A percentile compares a stretch with the other conserved stretches of the same genome.
Conservation (phyloP, 1,139 yeast species). For the Taphrina deformans region DNA sequence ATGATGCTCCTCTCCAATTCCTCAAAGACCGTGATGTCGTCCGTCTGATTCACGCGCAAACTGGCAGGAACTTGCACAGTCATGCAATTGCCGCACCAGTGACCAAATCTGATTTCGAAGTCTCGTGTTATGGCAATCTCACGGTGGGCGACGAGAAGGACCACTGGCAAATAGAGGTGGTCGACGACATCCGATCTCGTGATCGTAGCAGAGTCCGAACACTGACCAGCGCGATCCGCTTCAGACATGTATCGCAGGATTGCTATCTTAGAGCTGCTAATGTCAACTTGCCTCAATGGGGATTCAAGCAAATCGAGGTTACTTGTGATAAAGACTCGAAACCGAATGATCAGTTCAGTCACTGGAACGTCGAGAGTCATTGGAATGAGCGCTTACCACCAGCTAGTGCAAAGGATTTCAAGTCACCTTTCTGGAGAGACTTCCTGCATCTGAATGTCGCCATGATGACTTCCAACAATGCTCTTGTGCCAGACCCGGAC, state of each 20-base stretch:
- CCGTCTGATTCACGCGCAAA: conserved; percentile 73
- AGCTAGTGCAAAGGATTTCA: conserved; percentile 70
- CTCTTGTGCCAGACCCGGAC: conserved; percentile 87
- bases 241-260: conserved; percentile 63
- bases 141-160: conserved; percentile 88
- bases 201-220: conserved; percentile 67
- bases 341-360: conserved; percentile 84
- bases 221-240: conserved; percentile 79
- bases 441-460: conserved; percentile 91
- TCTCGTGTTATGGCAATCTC: conserved; percentile 87
- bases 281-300: conserved; percentile 86
- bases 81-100: conserved; percentile 82
- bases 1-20: conserved; percentile 49
- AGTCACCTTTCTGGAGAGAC: conserved; percentile 66
- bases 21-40: conserved; percentile 72
- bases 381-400: conserved; percentile 68
- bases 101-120: conserved; percentile 65
- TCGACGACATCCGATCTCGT: conserved; percentile 68
- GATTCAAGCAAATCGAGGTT: conserved; percentile 96
- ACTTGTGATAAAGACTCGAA: conserved; percentile 76
- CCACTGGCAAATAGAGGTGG: conserved; percentile 88
- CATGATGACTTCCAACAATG: conserved; percentile 98
- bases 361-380: conserved; percentile 97
- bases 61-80: conserved; percentile 89
- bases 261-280: conserved; percentile 91